Base-by-base conservation (phyloP, 495 filamentous ascomycete genomes). In the Neurospora cerealis region DNA sequence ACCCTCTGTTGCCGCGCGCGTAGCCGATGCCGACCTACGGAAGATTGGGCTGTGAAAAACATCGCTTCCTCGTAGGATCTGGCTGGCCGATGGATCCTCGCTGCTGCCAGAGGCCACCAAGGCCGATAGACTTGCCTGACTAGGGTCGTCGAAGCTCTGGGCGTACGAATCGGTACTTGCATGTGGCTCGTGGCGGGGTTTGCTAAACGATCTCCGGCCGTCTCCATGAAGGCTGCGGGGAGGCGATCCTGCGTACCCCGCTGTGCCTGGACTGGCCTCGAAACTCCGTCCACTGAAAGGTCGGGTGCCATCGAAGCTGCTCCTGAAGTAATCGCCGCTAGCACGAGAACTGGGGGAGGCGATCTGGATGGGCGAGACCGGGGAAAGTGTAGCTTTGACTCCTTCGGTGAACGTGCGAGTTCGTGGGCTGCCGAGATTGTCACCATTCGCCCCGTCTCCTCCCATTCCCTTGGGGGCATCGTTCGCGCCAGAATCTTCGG, bases 11-110 rank as follows among this genome's bases (percentile, higher is more conserved):
- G 74, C 1, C 17, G 48, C 70, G 8, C 79, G 78, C 2, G 83
- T 80, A 28, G 82, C 81, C 7, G 86, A 87, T 2, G 77, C 76
- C 0, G 85, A 82, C 5, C 83, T 81, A 13, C 79, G 82, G 39
- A 95, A 91, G 10, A 93, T 92, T 54, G 94, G 95, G n/a, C 91
- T 91, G 72, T 92, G 90, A 79, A 99, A 98, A 21, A 97, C 92
- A 78, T 96, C 93, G 74, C 93, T 97, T 32, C 92, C 88, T 62
- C 88, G 87, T 15, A 99, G 83, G 19, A 98, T 97, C 79, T 96
- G 93, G 80, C 96, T 98, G 11, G 92, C 95, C 46, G 95, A 96
- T 54, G 88, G 93, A 46, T 94, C 92, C 54, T 93, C 91, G 78
- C 89, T 89, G 78, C 89, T 89, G 5, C 90, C 92, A n/a, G 93